Conservation (phyloP, 352 stramenopile species). For the Phytophthora nicotianae region DNA sequence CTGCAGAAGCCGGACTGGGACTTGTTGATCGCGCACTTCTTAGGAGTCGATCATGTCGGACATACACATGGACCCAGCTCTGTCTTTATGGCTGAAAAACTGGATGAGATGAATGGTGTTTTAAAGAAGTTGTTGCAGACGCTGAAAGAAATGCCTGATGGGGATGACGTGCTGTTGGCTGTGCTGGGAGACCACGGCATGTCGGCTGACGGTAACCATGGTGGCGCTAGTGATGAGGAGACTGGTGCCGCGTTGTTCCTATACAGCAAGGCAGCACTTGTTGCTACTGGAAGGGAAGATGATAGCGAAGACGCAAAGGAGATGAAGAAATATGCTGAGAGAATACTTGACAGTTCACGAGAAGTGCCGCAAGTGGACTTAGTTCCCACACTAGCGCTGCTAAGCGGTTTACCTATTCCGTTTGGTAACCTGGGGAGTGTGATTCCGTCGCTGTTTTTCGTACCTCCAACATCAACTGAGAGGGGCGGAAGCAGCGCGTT, state of each 20-base stretch:
- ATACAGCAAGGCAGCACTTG: conserved; percentile 70
- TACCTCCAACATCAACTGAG: conserved; percentile 9
- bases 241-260: conserved; percentile 95
- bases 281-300: conserved; percentile 12
- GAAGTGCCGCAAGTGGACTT: conserved; percentile 95
- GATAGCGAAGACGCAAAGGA: conserved; percentile 10
- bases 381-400: conserved; percentile 94
- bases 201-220: conserved; percentile 98
- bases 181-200: conserved; percentile 99
- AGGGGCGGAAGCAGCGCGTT: conserved; percentile 20
- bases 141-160: conserved; percentile 52
- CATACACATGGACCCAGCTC: conserved; percentile 96
- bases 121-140: conserved; percentile 76
- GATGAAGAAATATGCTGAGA: conserved; percentile 33
- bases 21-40: conserved; percentile 86
- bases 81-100: conserved; percentile 94
- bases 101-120: conserved; percentile 95
- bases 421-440: conserved; percentile 95
- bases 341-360: conserved; percentile 26
- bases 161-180: conserved; percentile 88
- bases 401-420: conserved; percentile 95
- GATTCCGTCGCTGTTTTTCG: conserved; percentile 92
- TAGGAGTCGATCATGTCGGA: conserved; percentile 98
- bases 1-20: conserved; percentile 72
- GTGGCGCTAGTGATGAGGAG: conserved; percentile 96